These are phyloP conservation scores for Tripterygium wilfordii DNA, from an alignment of 177 flowering plant species.

Conservation along the genomic window DNA sequence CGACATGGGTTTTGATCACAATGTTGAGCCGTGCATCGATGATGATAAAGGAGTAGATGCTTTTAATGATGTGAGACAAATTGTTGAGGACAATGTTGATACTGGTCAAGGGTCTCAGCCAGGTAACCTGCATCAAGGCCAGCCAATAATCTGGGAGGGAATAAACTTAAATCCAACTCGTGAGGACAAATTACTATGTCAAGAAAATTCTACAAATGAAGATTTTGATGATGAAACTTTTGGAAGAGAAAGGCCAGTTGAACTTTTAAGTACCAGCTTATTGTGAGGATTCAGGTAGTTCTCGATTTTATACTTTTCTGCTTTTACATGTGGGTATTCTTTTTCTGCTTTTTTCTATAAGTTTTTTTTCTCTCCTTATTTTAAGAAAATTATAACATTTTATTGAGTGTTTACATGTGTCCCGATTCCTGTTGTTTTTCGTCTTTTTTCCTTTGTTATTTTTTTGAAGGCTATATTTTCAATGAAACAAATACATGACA, in stretches of 20 bases:
- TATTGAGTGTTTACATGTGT: too few species aligned
- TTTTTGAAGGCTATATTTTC: too few species aligned
- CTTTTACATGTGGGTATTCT: too few species aligned
- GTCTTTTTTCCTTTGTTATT: too few species aligned
- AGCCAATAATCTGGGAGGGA: slow-evolving; percentile 50
- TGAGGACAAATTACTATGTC: slow-evolving; percentile 61
- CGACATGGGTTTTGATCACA: slow-evolving; percentile 51
- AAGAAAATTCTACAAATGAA: slow-evolving; percentile 74
- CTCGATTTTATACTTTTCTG: neutral
- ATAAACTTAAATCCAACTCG: slow-evolving; percentile 34
- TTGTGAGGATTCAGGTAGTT: slow-evolving; percentile 33
- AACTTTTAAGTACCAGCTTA: slow-evolving; percentile 38
- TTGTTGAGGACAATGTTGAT: slow-evolving; percentile 32
- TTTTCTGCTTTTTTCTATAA: too few species aligned
- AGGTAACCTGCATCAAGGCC: slow-evolving; percentile 21
- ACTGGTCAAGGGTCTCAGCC: slow-evolving; percentile 29
- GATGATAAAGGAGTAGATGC: slow-evolving; percentile 34
- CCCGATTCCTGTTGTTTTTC: too few species aligned
- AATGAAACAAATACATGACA: too few species aligned
- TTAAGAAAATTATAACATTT: too few species aligned
- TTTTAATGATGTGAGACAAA: slow-evolving; percentile 31
- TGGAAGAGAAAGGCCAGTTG: slow-evolving; percentile 40
- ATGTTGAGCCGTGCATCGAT: slow-evolving; percentile 40
- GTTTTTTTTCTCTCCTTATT: too few species aligned
- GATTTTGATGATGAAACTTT: slow-evolving; percentile 60